These are phyloP conservation scores for Daucus carota DNA, from an alignment of 129 eudicot species.

Conservation along the genomic window DNA sequence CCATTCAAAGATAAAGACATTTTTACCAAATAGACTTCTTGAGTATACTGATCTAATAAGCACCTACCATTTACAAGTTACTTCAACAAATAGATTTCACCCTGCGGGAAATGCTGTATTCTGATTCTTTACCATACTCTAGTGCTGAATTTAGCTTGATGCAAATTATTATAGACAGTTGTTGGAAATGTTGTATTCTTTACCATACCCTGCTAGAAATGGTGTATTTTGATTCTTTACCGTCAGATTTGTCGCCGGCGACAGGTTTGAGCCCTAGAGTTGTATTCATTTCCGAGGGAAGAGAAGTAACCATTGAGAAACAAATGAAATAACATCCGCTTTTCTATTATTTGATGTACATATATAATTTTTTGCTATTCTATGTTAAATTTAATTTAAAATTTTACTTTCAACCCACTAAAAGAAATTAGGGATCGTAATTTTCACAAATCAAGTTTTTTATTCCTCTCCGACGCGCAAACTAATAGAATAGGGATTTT, in stretches of 20 bases:
- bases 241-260: not conserved
- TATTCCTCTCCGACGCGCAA: too few relatives aligned
- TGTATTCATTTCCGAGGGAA: slow-evolving; percentile 1
- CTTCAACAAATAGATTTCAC: slow-evolving; percentile 20
- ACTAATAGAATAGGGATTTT: too few relatives aligned
- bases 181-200: too few relatives aligned
- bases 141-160: slow-evolving; percentile 35
- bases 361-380: too few relatives aligned
- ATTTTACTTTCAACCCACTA: too few relatives aligned
- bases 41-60: slow-evolving; percentile 32
- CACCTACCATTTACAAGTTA: slow-evolving; percentile 22
- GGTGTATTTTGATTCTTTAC: too few relatives aligned
- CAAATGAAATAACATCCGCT: not conserved
- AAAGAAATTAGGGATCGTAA: too few relatives aligned
- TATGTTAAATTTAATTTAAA: too few relatives aligned
- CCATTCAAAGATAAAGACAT: slow-evolving; percentile 25
- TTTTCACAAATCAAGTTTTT: too few relatives aligned
- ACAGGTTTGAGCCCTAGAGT: not conserved
- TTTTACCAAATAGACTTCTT: slow-evolving; percentile 48
- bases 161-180: too few relatives aligned
- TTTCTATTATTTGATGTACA: too few relatives aligned
- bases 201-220: too few relatives aligned
- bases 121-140: slow-evolving; percentile 40
- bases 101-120: slow-evolving; percentile 25
- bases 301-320: not conserved